Conservation (phyloP, 352 stramenopile genomes). For the Aphanomyces stellatus region DNA sequence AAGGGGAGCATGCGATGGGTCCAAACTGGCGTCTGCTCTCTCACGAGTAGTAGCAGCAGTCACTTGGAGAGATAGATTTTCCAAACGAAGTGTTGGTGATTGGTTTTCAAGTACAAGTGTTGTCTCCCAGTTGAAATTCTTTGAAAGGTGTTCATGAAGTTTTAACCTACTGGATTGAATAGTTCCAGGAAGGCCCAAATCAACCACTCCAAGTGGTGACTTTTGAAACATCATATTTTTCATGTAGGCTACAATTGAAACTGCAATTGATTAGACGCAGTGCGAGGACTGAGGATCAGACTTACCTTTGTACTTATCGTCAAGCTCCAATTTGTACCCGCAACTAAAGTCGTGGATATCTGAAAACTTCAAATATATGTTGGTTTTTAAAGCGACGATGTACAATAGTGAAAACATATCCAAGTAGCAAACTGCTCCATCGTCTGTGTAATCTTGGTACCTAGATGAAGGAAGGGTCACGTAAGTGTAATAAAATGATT, state of each 20-base stretch:
- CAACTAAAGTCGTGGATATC: constrained; percentile 64
- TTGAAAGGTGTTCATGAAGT: neutral
- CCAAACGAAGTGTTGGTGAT: neutral
- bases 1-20: neutral
- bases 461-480: too few relatives aligned
- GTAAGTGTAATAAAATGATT: too few relatives aligned
- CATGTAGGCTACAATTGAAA: neutral
- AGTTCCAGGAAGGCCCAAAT: neutral
- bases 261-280: neutral
- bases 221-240: constrained; percentile 7
- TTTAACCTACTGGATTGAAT: neutral
- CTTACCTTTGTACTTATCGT: constrained; percentile 33
- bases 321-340: constrained; percentile 71
- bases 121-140: neutral
- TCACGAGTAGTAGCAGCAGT: neutral
- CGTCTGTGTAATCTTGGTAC: constrained; percentile 34
- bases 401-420: constrained; percentile 83
- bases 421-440: constrained; percentile 64
- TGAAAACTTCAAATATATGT: constrained; percentile 44
- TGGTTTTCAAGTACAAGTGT: neutral
- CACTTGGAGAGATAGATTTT: neutral
- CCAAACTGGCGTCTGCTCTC: neutral
- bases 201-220: neutral
- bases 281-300: constrained; percentile 15
- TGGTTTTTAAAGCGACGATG: constrained; percentile 49